phyloP scores from a whole-genome alignment of 176 grass and related monocot species.

The Bolboschoenus planiculmis region DNA sequence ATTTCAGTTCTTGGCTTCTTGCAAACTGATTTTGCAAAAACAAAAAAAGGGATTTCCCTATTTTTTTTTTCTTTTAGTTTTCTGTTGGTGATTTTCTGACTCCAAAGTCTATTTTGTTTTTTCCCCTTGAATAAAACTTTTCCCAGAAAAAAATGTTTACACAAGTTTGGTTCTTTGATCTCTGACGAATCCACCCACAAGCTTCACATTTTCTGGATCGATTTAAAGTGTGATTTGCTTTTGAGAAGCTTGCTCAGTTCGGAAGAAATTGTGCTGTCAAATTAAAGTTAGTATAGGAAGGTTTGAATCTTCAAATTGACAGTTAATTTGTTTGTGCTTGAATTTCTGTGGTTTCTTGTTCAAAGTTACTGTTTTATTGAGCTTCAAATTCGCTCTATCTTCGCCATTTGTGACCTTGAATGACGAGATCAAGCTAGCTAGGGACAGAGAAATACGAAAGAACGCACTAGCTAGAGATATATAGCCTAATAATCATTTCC shows the following conservation, averaged over 20 bases:
- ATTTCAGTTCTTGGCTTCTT: background rate
- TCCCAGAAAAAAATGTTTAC: background rate
- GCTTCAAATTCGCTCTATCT: background rate
- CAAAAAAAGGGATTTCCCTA: background rate
- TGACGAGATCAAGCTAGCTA: background rate
- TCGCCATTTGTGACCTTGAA: background rate
- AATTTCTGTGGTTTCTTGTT: background rate
- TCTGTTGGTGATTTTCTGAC: background rate
- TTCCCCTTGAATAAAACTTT: background rate
- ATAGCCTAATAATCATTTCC: background rate
- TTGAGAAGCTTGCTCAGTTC: background rate
- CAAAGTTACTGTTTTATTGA: slow-evolving; percentile 24
- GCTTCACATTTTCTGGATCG: background rate
- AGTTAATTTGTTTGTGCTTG: background rate
- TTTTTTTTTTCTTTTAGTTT: background rate
- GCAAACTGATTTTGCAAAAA: background rate
- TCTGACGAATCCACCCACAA: background rate
- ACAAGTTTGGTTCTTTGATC: background rate
- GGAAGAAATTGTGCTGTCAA: background rate
- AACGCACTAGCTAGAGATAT: background rate
- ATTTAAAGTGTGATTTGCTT: background rate
- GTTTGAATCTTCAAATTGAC: background rate
- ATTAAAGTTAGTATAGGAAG: background rate
- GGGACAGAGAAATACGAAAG: background rate
- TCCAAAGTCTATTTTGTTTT: background rate